These are phyloP conservation scores for Fusarium newnesense DNA, from an alignment of 2,329 filamentous ascomycete genomes.

Conservation along the genomic window DNA sequence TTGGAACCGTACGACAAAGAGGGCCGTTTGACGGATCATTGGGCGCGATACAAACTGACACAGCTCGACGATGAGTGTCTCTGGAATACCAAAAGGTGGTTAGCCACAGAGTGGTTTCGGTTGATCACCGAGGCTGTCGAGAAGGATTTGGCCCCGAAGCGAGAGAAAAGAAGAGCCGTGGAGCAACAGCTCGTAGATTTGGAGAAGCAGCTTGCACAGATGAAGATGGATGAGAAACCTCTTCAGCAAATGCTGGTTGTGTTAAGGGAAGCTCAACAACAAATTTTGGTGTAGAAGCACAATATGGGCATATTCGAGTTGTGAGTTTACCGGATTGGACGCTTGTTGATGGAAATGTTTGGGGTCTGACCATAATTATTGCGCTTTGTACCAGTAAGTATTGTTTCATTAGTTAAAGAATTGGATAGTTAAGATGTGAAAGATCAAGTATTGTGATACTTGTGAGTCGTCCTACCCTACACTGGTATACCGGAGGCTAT, in stretches of 20 bases:
- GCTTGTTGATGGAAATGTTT: background rate
- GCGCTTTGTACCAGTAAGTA: background rate
- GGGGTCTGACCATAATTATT: background rate
- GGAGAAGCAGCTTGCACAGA: background rate
- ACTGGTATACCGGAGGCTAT: background rate
- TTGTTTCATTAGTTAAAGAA: background rate
- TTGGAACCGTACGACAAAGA: background rate
- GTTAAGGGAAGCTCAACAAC: background rate
- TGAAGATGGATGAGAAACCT: background rate
- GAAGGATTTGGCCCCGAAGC: background rate
- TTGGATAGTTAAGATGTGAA: background rate
- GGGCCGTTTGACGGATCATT: background rate
- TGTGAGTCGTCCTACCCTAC: background rate
- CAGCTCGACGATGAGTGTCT: background rate
- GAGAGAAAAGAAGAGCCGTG: background rate
- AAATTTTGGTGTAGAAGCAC: too few relatives aligned
- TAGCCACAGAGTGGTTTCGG: background rate
- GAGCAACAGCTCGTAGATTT: background rate
- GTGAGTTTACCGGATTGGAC: background rate
- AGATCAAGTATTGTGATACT: background rate
- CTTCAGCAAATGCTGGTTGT: background rate
- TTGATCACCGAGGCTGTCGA: background rate
- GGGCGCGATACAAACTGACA: background rate
- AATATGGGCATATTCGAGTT: background rate
- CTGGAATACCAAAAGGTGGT: background rate